phyloP scores from a whole-genome alignment of 2,329 filamentous ascomycete genomes.

The Aspergillus arachidicola region DNA sequence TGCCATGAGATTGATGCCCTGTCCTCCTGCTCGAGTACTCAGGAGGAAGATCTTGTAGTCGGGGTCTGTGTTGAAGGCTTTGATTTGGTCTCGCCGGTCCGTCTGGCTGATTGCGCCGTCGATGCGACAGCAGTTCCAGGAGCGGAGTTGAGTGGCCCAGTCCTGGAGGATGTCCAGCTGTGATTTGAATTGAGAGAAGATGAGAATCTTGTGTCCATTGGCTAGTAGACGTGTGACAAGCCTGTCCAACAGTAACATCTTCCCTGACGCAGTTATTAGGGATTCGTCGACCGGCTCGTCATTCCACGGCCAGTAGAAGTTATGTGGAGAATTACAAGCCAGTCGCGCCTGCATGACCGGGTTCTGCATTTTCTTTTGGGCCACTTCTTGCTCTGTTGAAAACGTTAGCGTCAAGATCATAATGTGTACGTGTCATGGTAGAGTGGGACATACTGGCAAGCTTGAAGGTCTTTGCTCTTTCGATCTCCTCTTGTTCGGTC shows the following conservation, averaged over 20 bases:
- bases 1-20: slow-evolving; percentile 90
- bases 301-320: slow-evolving; percentile 92
- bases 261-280: slow-evolving; percentile 84
- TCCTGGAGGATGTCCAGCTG: slow-evolving; percentile 89
- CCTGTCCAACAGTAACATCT: slow-evolving; percentile 91
- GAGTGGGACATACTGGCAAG: slow-evolving; percentile 66
- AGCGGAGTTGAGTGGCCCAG: slow-evolving; percentile 76
- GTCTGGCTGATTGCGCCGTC: slow-evolving; percentile 82
- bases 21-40: slow-evolving; percentile 87
- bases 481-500: slow-evolving; percentile 62
- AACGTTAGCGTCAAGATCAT: slow-evolving; percentile 30
- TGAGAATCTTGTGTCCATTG: slow-evolving; percentile 82
- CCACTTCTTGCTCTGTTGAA: slow-evolving; percentile 73
- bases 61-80: slow-evolving; percentile 68
- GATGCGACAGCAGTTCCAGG: slow-evolving; percentile 84
- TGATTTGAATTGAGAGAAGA: slow-evolving; percentile 96
- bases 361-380: slow-evolving; percentile 89
- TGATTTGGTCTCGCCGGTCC: slow-evolving; percentile 70
- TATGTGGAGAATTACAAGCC: slow-evolving; percentile 91
- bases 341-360: slow-evolving; percentile 88
- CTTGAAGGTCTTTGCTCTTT: slow-evolving; percentile 69
- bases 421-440: not conserved
- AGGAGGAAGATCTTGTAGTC: slow-evolving; percentile 78
- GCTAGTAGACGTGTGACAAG: slow-evolving; percentile 75
- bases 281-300: slow-evolving; percentile 72